Conservation (phyloP, 768 basidiomycete genomes). For the Tylopilus felleus region DNA sequence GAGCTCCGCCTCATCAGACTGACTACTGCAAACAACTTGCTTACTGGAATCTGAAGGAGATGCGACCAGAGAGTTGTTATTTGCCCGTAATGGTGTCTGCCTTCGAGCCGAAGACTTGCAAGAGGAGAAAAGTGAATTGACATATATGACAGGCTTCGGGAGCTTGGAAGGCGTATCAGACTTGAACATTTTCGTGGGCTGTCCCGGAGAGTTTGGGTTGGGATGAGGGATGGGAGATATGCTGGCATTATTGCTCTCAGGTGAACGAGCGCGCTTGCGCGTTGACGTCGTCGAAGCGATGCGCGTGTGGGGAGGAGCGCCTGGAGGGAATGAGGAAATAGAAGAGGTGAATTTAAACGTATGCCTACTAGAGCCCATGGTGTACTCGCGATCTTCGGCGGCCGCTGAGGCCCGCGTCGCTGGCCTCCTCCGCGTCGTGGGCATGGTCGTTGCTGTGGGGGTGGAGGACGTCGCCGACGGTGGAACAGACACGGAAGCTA, state of each 20-base stretch:
- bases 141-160: conserved; percentile 3
- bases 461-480: conserved; percentile 8
- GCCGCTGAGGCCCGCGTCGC: conserved; percentile 8
- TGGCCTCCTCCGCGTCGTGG: conserved; percentile 13
- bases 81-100: conserved; percentile 1
- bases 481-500: conserved; percentile 18
- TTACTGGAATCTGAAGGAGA: conserved; percentile 22
- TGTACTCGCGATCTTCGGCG: background rate
- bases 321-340: conserved; percentile 13
- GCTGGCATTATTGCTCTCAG: conserved; percentile 10
- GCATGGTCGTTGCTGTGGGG: background rate
- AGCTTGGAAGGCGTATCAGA: conserved; percentile 5
- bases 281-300: conserved; percentile 12
- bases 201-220: conserved; percentile 21
- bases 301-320: conserved; percentile 4
- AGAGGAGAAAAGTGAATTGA: conserved; percentile 16
- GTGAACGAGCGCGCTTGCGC: conserved; percentile 28
- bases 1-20: conserved; percentile 64
- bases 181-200: conserved; percentile 18
- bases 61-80: background rate
- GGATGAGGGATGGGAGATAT: conserved; percentile 1
- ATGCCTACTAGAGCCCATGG: conserved; percentile 19
- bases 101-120: conserved; percentile 36
- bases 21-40: conserved; percentile 57
- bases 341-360: background rate